Conservation (phyloP, 306 rosid species). For the Erythrophleum fordii region DNA sequence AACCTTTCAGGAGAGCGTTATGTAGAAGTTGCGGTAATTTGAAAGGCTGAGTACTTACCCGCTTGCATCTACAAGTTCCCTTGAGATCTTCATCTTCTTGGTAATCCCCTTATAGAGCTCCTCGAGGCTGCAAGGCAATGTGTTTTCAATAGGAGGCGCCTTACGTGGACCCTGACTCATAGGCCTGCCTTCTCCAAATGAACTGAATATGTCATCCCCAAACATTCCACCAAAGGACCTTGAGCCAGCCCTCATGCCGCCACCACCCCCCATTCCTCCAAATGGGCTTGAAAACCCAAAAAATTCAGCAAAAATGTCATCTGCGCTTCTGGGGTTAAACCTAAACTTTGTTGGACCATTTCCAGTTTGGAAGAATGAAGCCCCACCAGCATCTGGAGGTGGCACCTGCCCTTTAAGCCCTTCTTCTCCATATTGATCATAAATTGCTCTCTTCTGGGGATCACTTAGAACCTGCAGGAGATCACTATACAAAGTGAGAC, state of each 20-base stretch:
- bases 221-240: constrained; percentile 75
- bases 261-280: constrained; percentile 70
- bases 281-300: constrained; percentile 80
- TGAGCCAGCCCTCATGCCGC: constrained; percentile 60
- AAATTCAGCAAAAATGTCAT: constrained; percentile 74
- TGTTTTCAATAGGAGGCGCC: constrained; percentile 68
- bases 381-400: constrained; percentile 72
- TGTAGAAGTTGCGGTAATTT: not conserved
- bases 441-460: constrained; percentile 82
- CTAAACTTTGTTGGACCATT: constrained; percentile 73
- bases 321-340: constrained; percentile 81
- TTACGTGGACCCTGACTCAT: constrained; percentile 75
- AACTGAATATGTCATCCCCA: constrained; percentile 68
- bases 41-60: constrained; percentile 59
- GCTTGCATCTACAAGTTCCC: constrained; percentile 77
- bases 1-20: not conserved
- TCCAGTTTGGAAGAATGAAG: constrained; percentile 75
- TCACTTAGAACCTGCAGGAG: constrained; percentile 77
- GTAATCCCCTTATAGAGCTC: constrained; percentile 83
- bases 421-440: constrained; percentile 92
- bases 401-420: constrained; percentile 88
- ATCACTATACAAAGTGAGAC: constrained; percentile 21
- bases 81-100: constrained; percentile 86
- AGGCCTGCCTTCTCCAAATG: constrained; percentile 66
- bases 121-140: constrained; percentile 77